Evolutionary conservation across 176 grass and related monocot species (phyloP).

Genomic region (Coix lacrymajobi): DNA sequence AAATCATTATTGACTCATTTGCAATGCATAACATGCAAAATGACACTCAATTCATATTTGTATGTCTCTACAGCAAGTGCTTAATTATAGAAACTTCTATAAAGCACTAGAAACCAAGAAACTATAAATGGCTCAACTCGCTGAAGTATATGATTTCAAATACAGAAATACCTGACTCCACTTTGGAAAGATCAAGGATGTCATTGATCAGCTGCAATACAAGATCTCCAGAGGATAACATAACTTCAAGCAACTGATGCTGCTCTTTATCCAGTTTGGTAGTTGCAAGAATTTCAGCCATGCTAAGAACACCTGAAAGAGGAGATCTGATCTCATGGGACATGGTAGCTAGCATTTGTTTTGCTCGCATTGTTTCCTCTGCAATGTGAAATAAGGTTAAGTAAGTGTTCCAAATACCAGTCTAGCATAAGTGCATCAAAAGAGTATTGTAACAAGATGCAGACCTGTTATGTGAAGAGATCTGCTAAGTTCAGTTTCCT

Average conservation of each 20-base stretch:
- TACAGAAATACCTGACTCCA: conserved; percentile 85
- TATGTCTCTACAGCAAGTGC: neutral
- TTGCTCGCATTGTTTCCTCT: conserved; percentile 98
- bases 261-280: conserved; percentile 79
- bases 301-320: conserved; percentile 88
- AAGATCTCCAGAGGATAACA: conserved; percentile 95
- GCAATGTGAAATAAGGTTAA: conserved; percentile 15
- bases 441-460: conserved; percentile 23
- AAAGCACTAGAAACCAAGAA: conserved; percentile 7
- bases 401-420: conserved; percentile 12
- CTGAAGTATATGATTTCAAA: conserved; percentile 3
- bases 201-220: conserved; percentile 95
- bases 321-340: conserved; percentile 98
- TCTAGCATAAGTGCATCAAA: neutral
- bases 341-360: conserved; percentile 97
- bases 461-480: conserved; percentile 86
- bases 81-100: neutral
- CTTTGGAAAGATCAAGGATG: conserved; percentile 98
- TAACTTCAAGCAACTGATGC: conserved; percentile 82
- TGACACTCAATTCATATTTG: neutral
- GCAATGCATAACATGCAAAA: neutral
- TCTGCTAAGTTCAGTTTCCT: conserved; percentile 88
- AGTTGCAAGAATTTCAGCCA: conserved; percentile 80
- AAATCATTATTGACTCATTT: conserved; percentile 12
- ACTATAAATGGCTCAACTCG: neutral